phyloP scores from a whole-genome alignment of 176 grass and related monocot species.

The Typha latifolia region DNA sequence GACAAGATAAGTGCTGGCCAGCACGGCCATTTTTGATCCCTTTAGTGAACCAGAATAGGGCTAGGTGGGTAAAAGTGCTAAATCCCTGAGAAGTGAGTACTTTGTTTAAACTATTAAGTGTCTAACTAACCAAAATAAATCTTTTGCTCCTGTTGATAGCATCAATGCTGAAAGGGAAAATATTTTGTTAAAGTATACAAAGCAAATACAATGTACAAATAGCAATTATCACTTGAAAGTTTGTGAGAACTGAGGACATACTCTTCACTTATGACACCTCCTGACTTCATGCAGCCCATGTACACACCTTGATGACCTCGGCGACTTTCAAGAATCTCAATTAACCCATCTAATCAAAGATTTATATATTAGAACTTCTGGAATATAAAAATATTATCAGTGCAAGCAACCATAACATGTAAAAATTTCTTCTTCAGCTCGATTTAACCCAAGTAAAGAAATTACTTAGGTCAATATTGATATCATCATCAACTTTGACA shows the following conservation, averaged over 20 bases:
- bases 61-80: neutral
- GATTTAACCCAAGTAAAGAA: neutral
- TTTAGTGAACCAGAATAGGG: neutral
- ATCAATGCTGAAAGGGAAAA: neutral
- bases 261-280: conserved; percentile 85
- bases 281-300: conserved; percentile 98
- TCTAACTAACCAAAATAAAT: conserved; percentile 6
- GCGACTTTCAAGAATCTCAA: conserved; percentile 82
- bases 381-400: neutral
- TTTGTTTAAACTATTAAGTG: neutral
- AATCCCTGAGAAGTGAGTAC: too few species aligned
- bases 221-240: neutral
- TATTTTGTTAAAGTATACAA: neutral
- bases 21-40: neutral
- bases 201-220: neutral
- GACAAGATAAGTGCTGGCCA: too few species aligned
- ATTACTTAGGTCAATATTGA: conserved; percentile 73
- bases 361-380: conserved; percentile 4
- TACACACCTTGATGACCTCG: conserved; percentile 56
- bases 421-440: neutral
- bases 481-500: conserved; percentile 91
- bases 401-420: neutral
- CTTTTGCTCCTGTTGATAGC: neutral
- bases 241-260: conserved; percentile 31
- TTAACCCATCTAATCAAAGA: conserved; percentile 53